Conservation (phyloP, 2,329 filamentous ascomycete species). For the Zarea fungicola region DNA sequence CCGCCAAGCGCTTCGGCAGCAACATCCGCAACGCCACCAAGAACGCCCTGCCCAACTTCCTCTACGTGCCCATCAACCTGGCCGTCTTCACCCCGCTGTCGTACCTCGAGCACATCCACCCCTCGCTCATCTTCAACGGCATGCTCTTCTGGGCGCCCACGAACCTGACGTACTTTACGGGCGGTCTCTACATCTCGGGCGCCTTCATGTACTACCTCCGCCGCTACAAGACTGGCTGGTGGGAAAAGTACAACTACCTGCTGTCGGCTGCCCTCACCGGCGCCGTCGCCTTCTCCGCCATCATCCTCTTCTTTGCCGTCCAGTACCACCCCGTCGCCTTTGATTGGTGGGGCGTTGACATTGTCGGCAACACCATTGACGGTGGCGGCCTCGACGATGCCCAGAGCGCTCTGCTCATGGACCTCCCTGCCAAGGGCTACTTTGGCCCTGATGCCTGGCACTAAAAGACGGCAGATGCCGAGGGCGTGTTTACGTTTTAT, state of each 20-base stretch:
- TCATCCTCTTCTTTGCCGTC: constrained; percentile 39
- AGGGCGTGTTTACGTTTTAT: no score
- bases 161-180: constrained; percentile 38
- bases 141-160: constrained; percentile 38
- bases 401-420: not conserved
- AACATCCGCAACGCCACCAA: constrained; percentile 11
- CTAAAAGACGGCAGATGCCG: not conserved
- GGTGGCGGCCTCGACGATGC: constrained; percentile 12
- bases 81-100: constrained; percentile 21
- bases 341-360: constrained; percentile 38
- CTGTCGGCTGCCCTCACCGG: constrained; percentile 35
- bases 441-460: constrained; percentile 9
- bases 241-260: constrained; percentile 42
- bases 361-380: constrained; percentile 16
- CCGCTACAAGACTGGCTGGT: constrained; percentile 34
- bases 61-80: constrained; percentile 16
- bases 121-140: constrained; percentile 36
- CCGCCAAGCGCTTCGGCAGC: constrained; percentile 62
- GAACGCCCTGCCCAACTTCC: constrained; percentile 7
- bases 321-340: constrained; percentile 31
- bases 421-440: not conserved
- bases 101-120: constrained; percentile 34
- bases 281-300: constrained; percentile 35
- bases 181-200: constrained; percentile 34
- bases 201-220: constrained; percentile 40